phyloP scores from a whole-genome alignment of 164 flowering plant genomes.

The Magnolia kwangsiensis region DNA sequence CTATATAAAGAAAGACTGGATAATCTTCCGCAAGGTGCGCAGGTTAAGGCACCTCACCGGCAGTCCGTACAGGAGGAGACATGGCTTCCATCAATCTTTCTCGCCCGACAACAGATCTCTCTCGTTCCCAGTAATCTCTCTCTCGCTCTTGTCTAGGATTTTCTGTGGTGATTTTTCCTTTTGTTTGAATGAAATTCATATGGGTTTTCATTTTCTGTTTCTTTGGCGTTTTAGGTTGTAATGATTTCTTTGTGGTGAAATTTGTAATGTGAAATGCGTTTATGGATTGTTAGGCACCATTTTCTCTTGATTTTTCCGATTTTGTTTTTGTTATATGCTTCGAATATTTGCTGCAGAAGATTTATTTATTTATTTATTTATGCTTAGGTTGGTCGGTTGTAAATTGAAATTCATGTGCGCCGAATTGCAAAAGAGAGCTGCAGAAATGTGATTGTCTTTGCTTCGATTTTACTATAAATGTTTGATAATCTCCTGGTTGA shows the following conservation, averaged over 20 bases:
- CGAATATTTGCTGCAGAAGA: not conserved
- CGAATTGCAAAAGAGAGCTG: too few relatives aligned
- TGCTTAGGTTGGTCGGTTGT: too few relatives aligned
- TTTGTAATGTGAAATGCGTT: not conserved
- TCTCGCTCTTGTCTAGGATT: not conserved
- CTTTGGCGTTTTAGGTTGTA: not conserved
- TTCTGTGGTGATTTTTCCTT: not conserved
- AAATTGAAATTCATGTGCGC: too few relatives aligned
- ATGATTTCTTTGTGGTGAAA: not conserved
- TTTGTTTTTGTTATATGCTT: not conserved
- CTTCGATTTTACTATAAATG: too few relatives aligned
- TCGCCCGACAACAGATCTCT: constrained; percentile 4
- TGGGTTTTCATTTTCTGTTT: not conserved
- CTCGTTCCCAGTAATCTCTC: constrained; percentile 5
- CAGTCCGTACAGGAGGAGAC: not conserved
- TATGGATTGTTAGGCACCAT: not conserved
- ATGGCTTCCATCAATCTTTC: constrained; percentile 15
- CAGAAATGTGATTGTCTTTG: too few relatives aligned
- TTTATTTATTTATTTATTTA: too few relatives aligned
- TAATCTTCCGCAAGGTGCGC: not conserved
- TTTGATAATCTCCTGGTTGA: too few relatives aligned
- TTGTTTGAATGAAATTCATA: not conserved
- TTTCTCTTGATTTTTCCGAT: not conserved
- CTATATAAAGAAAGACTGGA: not conserved
- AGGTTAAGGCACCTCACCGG: not conserved